These are phyloP conservation scores for Xylariaceae sp. DNA, from an alignment of 2,329 filamentous ascomycete species.

Conservation along the genomic window DNA sequence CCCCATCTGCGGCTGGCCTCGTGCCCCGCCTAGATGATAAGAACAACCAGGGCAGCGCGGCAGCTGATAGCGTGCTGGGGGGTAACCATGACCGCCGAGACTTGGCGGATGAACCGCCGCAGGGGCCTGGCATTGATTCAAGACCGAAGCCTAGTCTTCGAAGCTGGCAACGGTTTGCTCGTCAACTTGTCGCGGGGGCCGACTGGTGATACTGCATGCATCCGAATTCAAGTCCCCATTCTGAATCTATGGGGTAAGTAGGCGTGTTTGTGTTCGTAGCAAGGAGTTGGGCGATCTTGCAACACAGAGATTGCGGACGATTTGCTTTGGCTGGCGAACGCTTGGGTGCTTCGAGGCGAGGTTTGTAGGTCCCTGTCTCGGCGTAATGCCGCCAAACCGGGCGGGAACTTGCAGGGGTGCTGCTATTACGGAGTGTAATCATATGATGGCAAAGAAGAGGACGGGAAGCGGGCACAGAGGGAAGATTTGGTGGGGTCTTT, in stretches of 20 bases:
- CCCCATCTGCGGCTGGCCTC: constrained; percentile 1
- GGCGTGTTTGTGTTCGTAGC: neutral
- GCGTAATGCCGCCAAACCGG: too few species aligned
- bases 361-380: too few species aligned
- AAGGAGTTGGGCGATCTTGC: neutral
- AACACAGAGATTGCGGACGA: too few species aligned
- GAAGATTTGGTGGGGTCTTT: too few species aligned
- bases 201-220: constrained; percentile 3
- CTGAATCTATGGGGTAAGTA: neutral
- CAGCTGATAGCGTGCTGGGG: neutral
- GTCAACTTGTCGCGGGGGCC: constrained; percentile 8
- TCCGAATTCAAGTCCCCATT: neutral
- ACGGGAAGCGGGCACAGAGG: too few species aligned
- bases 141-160: constrained; percentile 3
- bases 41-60: neutral
- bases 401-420: neutral
- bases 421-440: neutral
- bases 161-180: constrained; percentile 13
- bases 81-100: constrained; percentile 9
- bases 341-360: too few species aligned
- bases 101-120: neutral
- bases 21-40: neutral
- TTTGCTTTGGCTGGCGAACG: too few species aligned
- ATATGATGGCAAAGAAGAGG: neutral
- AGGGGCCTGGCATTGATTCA: neutral